phyloP scores from a whole-genome alignment of 2,329 filamentous ascomycete genomes.

The Blastomyces emzantsi region DNA sequence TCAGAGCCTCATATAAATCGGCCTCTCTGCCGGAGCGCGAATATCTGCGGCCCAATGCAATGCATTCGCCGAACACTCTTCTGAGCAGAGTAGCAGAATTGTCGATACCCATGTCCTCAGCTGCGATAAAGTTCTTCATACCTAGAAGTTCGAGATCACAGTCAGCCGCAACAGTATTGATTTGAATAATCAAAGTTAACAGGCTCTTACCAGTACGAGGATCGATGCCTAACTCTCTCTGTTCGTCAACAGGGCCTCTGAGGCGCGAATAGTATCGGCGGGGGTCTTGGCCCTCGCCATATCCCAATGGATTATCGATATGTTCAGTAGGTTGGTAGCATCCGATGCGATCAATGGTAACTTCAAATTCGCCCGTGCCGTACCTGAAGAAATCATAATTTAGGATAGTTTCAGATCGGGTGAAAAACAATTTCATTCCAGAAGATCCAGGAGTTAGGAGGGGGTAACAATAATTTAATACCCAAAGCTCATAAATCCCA shows the following conservation, averaged over 20 bases:
- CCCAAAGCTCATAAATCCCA: slow-evolving; percentile 84
- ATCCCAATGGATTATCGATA: slow-evolving; percentile 72
- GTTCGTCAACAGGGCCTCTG: slow-evolving; percentile 71
- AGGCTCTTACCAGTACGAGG: slow-evolving; percentile 49
- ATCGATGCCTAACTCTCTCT: slow-evolving; percentile 69
- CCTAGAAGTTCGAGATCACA: slow-evolving; percentile 28
- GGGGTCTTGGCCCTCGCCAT: slow-evolving; percentile 81
- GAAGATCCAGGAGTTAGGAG: background rate
- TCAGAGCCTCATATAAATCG: slow-evolving; percentile 81
- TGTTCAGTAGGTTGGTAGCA: slow-evolving; percentile 77
- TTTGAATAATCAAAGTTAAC: slow-evolving; percentile 14
- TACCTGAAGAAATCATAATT: slow-evolving; percentile 23
- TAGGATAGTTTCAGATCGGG: background rate
- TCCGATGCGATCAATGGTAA: slow-evolving; percentile 67
- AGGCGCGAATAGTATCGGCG: slow-evolving; percentile 71
- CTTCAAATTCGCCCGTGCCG: slow-evolving; percentile 75
- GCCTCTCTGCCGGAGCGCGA: slow-evolving; percentile 54
- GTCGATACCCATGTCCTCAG: slow-evolving; percentile 67
- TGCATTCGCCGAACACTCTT: slow-evolving; percentile 61
- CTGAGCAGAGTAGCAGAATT: slow-evolving; percentile 73
- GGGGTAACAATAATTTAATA: slow-evolving; percentile 33
- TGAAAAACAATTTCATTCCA: background rate
- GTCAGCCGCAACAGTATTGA: background rate
- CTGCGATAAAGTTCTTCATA: slow-evolving; percentile 91
- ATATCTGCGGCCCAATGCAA: slow-evolving; percentile 73